Base-by-base conservation (phyloP, 1,284 basidiomycete species). In the Tremellales sp. region DNA sequence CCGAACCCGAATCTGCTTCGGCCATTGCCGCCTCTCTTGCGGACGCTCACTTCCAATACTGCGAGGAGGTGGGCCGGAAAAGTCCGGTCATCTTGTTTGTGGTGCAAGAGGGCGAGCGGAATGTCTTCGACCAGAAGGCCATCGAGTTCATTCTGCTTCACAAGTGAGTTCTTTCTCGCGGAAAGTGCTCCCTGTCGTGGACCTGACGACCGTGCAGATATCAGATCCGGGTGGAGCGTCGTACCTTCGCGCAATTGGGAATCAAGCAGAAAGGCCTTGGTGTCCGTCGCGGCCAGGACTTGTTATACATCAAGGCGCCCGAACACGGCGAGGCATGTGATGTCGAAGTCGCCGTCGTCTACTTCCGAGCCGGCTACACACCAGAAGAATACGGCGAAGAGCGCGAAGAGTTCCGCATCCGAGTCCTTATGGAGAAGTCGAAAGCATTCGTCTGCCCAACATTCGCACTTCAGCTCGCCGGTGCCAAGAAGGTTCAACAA, bases 401-500 rank as follows among this genome's bases (percentile, higher is more conserved):
- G 6, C 33, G 33, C 15, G 75, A 82, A 21, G 75, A 75, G 39
- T 97, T 89, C 78, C 69, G 76, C 3, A 86, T 83, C 2, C 84
- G 93, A 2, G 80, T 86, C 59, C 72, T 81, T 13, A 78, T 97
- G 22, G 91, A 97, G 67, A 77, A 82, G 24, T 87, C 85, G 13
- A 75, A 72, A 31, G 90, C 96, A 0, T 92, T 96, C 77, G 96
- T 97, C 62, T 98, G 93, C 64, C 94, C 94, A 0, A 84, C 83
- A 1, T 82, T 97, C 57, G 84, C 88, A 1, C 80, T 97, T 3
- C 96, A 98, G 65, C 82, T 98, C 3, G 90, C 92, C 0, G 96
- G 94, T 0, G 86, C 87, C 1, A 98, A 98, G 77, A 97, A 97
- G 70, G 84, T 98, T 0, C 96, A 97, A 73, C 85, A 97, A 66